Evolutionary conservation across 257 asterid genomes (phyloP).

Genomic region (Scutellaria galericulata): DNA sequence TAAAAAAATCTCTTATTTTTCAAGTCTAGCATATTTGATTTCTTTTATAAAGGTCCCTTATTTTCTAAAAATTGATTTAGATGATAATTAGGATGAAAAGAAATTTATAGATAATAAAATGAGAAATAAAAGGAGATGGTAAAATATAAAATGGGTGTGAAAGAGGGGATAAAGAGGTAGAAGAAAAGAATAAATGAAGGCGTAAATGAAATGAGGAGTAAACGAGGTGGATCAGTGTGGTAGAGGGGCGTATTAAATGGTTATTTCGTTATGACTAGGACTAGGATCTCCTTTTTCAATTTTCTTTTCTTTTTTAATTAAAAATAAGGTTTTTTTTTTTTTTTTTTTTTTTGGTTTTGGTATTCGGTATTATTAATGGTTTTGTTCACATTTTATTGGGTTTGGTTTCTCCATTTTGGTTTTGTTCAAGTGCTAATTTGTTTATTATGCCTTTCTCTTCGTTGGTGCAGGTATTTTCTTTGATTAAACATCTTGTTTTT

Average conservation of each 20-base stretch:
- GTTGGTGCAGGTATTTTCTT: not conserved
- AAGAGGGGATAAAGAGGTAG: no score
- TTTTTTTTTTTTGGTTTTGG: slow-evolving; percentile 22
- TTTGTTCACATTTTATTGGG: slow-evolving; percentile 35
- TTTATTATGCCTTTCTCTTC: not conserved
- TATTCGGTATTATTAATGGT: slow-evolving; percentile 29
- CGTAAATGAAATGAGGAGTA: slow-evolving; percentile 29
- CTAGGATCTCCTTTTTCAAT: slow-evolving; percentile 14
- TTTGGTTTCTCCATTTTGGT: slow-evolving; percentile 33
- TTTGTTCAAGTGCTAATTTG: slow-evolving; percentile 30
- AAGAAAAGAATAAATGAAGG: slow-evolving; percentile 30
- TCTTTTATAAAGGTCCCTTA: no score
- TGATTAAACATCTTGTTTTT: not conserved
- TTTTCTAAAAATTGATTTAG: no score
- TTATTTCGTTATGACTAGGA: not conserved
- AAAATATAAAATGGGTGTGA: not conserved
- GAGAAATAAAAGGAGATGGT: not conserved
- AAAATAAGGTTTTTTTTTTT: not conserved
- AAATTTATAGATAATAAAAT: no score
- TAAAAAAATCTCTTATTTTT: no score
- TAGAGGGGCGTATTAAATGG: slow-evolving; percentile 31
- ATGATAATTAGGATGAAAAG: no score
- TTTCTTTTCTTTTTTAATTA: not conserved
- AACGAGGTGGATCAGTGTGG: slow-evolving; percentile 36
- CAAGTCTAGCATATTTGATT: no score